Conservation (phyloP, 2,329 filamentous ascomycete species). For the Diaporthe caulivora region DNA sequence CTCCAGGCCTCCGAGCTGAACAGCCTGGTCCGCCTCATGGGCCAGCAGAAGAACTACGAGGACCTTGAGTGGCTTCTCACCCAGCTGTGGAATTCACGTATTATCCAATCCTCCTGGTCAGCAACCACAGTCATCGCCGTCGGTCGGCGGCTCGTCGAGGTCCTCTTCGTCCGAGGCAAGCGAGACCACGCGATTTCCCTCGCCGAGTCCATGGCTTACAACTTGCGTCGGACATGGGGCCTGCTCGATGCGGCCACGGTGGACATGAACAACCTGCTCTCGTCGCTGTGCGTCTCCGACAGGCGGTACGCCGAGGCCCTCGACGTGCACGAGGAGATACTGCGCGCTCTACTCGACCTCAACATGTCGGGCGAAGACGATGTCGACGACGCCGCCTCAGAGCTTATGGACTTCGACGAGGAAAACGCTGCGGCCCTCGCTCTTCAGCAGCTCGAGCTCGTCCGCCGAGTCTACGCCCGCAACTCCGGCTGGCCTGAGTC, state of each 20-base stretch:
- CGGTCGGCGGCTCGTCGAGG: slow-evolving; percentile 39
- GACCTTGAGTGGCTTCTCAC: slow-evolving; percentile 41
- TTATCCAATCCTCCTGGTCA: slow-evolving; percentile 39
- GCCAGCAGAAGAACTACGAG: slow-evolving; percentile 41
- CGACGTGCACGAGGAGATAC: slow-evolving; percentile 40
- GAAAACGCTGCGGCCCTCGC: slow-evolving; percentile 39
- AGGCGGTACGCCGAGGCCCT: slow-evolving; percentile 38
- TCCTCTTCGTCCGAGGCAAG: slow-evolving; percentile 39
- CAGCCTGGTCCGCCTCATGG: slow-evolving; percentile 40
- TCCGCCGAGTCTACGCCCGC: slow-evolving; percentile 39
- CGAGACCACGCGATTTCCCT: slow-evolving; percentile 39
- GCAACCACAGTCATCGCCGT: slow-evolving; percentile 39
- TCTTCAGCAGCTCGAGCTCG: slow-evolving; percentile 40
- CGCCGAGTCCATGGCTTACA: slow-evolving; percentile 40
- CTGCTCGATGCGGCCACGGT: slow-evolving; percentile 40
- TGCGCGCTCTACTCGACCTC: slow-evolving; percentile 39
- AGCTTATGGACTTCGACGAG: slow-evolving; percentile 39
- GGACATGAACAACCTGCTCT: slow-evolving; percentile 41
- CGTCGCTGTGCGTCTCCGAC: slow-evolving; percentile 38
- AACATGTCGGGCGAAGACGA: slow-evolving; percentile 37
- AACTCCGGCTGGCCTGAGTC: slow-evolving; percentile 40
- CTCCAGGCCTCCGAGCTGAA: slow-evolving; percentile 39
- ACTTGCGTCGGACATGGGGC: slow-evolving; percentile 41
- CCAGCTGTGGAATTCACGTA: slow-evolving; percentile 40
- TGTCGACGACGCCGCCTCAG: slow-evolving; percentile 36